Evolutionary conservation across 2,329 filamentous ascomycete genomes (phyloP).

Genomic region (Fusarium marasasianum): DNA sequence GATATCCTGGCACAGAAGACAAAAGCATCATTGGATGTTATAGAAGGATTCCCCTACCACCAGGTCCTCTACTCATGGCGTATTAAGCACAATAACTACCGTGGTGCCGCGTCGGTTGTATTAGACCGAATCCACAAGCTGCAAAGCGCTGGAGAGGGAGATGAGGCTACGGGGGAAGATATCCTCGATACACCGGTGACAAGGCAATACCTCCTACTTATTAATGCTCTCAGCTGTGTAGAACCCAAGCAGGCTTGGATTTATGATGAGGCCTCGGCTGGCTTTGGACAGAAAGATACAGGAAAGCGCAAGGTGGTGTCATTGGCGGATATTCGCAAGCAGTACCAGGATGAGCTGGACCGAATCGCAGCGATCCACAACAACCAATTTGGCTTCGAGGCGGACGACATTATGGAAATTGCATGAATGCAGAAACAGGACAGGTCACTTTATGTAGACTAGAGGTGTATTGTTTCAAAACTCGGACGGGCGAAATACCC

Average conservation of each 20-base stretch:
- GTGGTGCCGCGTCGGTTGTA: conserved; percentile 74
- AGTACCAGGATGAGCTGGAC: conserved; percentile 92
- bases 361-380: conserved; percentile 87
- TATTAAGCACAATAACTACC: conserved; percentile 84
- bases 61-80: conserved; percentile 93
- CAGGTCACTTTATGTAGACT: conserved; percentile 35
- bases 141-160: conserved; percentile 65
- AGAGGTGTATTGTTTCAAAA: conserved; percentile 39
- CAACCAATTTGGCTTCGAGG: conserved; percentile 83
- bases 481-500: conserved; percentile 45
- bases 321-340: conserved; percentile 83
- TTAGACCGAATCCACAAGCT: conserved; percentile 72
- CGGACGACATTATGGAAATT: conserved; percentile 64
- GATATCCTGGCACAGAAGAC: conserved; percentile 78
- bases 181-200: conserved; percentile 71
- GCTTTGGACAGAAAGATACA: conserved; percentile 33
- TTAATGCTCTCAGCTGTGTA: conserved; percentile 91
- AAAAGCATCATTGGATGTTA: conserved; percentile 72
- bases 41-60: conserved; percentile 79
- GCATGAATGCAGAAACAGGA: conserved; percentile 44
- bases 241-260: conserved; percentile 84
- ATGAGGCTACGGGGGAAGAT: conserved; percentile 64
- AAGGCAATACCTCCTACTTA: conserved; percentile 85
- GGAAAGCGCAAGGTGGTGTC: conserved; percentile 81
- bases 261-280: conserved; percentile 53